Percentiles rank a stretch among this genome's conserved stretches.
Evolutionary conservation across 2,329 filamentous ascomycete genomes (phyloP).

Genomic region (Aphanocladium album): DNA sequence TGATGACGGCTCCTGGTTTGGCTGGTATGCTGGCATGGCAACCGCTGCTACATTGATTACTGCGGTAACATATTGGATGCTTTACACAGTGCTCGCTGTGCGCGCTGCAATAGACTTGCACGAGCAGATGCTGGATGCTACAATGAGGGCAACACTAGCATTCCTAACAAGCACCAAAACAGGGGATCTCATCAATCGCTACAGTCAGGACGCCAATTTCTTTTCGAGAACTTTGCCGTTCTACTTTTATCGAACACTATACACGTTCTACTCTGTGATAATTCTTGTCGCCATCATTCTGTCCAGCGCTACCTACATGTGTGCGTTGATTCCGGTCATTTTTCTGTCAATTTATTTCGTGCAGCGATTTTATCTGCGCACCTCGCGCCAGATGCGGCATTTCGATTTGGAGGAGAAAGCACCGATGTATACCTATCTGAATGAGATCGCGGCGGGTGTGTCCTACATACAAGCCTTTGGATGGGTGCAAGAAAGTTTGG

Average conservation of each 20-base stretch:
- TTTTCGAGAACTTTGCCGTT: background rate
- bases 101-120: background rate
- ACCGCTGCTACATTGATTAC: background rate
- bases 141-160: background rate
- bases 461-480: constrained; percentile 30
- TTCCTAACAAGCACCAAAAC: background rate
- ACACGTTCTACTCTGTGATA: background rate
- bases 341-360: constrained; percentile 19
- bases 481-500: constrained; percentile 20
- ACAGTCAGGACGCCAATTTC: background rate
- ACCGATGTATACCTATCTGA: constrained; percentile 23
- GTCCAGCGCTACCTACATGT: background rate
- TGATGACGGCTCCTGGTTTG: background rate
- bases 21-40: background rate
- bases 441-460: constrained; percentile 22
- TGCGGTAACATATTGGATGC: background rate
- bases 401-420: constrained; percentile 27
- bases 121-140: background rate
- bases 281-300: background rate
- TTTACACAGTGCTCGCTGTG: background rate
- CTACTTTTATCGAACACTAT: background rate
- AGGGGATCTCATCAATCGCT: background rate
- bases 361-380: constrained; percentile 27
- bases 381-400: constrained; percentile 26
- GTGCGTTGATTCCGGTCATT: constrained; percentile 37